Evolutionary conservation across 768 basidiomycete species (phyloP), one percentile per base, ranked within the genome.

Genomic region (Phaffia australis): DNA sequence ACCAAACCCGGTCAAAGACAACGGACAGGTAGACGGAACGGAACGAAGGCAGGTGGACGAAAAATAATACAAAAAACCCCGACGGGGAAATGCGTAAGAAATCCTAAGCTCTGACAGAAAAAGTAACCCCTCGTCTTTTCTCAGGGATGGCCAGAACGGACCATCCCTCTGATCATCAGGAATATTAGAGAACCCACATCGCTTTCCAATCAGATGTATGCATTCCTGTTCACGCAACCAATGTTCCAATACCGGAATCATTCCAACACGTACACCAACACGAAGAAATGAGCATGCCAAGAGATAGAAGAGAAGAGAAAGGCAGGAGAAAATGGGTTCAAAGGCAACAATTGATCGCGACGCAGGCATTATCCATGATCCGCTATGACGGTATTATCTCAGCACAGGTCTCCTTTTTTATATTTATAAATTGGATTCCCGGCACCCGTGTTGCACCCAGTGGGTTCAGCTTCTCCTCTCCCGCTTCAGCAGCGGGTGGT

Each of bases 341-440:
- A 71, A 50, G n/a, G 62, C 62, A 58, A 70, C 73, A 75, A 74
- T 73, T 75, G 69, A 73, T 74, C 74, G 35, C 35, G 35, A 74
- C 76, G 76, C 76, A 76, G 74, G 75, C 72, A 75, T 76, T 75
- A 75, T 73, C 75, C 74, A 75, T 75, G 69, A 75, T 75, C 74
- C 74, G 74, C 75, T 66, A 23, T 59, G 69, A 77, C 76, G 76
- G 76, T 77, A 73, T 77, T 69, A 77, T 77, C 76, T 77, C 76
- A 77, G 76, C 75, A 60, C 56, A 64, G 63, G 52, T 47, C 50
- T 63, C 60, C 25, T 55, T 68, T 51, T 46, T 27, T 54, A 35
- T 58, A 54, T 50, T 52, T 25, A 27, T 4, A 7, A 57, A 32
- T 11, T 25, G 42, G 54, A 19, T 9, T 35, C 42, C 51, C 60